Conservation (phyloP, 352 stramenopile genomes). For the Phytophthora sansomeana region DNA sequence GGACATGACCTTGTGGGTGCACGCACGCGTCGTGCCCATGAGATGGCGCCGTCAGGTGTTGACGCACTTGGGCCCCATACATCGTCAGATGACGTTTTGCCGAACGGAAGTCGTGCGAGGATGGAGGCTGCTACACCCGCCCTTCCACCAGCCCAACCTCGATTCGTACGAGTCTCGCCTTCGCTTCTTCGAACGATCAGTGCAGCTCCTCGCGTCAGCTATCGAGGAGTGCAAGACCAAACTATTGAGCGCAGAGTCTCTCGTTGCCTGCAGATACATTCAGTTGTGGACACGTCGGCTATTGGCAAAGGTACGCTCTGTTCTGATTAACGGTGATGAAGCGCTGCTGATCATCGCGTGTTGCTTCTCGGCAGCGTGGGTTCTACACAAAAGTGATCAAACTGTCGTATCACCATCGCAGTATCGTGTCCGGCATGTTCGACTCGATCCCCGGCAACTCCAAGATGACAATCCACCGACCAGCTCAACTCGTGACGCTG, state of each 20-base stretch:
- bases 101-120: conserved; percentile 36
- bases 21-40: conserved; percentile 46
- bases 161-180: conserved; percentile 52
- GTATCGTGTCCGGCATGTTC: conserved; percentile 66
- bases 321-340: conserved; percentile 1
- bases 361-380: conserved; percentile 30
- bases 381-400: conserved; percentile 67
- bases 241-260: conserved; percentile 37
- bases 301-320: conserved; percentile 42
- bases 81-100: conserved; percentile 51
- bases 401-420: conserved; percentile 52
- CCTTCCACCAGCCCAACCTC: conserved; percentile 49
- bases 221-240: conserved; percentile 46
- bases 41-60: conserved; percentile 52
- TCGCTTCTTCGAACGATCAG: conserved; percentile 38
- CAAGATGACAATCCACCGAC: conserved; percentile 44
- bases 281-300: conserved; percentile 55
- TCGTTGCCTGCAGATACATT: conserved; percentile 47
- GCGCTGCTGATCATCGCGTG: neutral
- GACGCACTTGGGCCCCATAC: conserved; percentile 41
- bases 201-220: conserved; percentile 34
- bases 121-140: conserved; percentile 53
- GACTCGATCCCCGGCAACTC: conserved; percentile 63
- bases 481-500: conserved; percentile 35
- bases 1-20: conserved; percentile 53